Evolutionary conservation across 2,329 filamentous ascomycete species (phyloP).

Genomic region (Fusarium buharicum): DNA sequence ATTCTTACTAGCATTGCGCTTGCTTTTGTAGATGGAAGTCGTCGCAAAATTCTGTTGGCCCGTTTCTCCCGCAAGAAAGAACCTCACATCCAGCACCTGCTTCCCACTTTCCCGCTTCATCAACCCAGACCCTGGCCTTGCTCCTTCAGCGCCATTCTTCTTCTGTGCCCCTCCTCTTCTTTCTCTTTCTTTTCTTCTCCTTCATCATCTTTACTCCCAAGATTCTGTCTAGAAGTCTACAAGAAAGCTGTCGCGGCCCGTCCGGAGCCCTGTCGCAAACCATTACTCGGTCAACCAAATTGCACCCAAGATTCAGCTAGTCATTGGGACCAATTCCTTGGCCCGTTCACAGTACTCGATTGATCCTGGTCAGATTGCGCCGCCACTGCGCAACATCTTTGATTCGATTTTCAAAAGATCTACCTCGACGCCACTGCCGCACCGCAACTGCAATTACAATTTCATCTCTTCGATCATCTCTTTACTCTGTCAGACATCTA

Average conservation of each 20-base stretch:
- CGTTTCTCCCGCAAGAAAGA: constrained; percentile 25
- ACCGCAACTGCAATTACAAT: constrained; percentile 19
- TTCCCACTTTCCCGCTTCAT: constrained; percentile 22
- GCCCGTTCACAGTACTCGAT: constrained; percentile 12
- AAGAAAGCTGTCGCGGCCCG: constrained; percentile 15
- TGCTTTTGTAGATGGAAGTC: constrained; percentile 19
- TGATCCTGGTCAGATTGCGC: constrained; percentile 35
- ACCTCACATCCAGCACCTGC: constrained; percentile 3
- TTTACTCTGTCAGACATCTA: background rate
- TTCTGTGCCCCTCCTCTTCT: constrained; percentile 7
- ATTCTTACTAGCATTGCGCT: constrained; percentile 10
- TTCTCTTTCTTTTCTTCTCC: constrained; percentile 4
- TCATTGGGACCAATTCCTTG: constrained; percentile 23
- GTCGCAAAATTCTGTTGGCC: constrained; percentile 30
- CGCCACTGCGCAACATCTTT: constrained; percentile 38
- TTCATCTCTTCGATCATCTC: constrained; percentile 11
- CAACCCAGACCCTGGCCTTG: constrained; percentile 27
- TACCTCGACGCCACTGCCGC: constrained; percentile 31
- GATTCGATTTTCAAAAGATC: constrained; percentile 37
- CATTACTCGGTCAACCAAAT: constrained; percentile 27
- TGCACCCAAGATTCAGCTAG: constrained; percentile 16
- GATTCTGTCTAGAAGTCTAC: constrained; percentile 3
- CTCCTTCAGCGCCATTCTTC: constrained; percentile 13
- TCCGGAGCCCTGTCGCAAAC: constrained; percentile 14
- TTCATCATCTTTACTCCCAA: constrained; percentile 12